Evolutionary conservation across 1,284 basidiomycete genomes (phyloP).

Genomic region (Cutaneotrichosporon sp.): DNA sequence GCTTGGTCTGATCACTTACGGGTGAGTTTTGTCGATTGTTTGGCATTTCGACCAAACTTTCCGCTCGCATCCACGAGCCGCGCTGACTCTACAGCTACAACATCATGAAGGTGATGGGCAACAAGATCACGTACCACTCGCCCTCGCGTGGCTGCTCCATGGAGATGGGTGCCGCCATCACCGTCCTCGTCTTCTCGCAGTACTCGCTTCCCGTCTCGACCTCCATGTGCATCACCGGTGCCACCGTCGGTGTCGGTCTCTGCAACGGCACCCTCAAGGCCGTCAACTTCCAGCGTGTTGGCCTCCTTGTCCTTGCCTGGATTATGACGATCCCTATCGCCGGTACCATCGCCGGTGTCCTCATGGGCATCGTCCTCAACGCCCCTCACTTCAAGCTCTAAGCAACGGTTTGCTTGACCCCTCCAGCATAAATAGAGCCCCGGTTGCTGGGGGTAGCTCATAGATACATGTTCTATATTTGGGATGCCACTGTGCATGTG

Average conservation of each 20-base stretch:
- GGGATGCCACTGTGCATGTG: not conserved
- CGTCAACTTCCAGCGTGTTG: slow-evolving; percentile 50
- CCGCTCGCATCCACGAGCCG: not conserved
- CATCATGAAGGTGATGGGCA: slow-evolving; percentile 55
- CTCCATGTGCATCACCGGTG: slow-evolving; percentile 57
- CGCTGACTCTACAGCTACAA: slow-evolving; percentile 19
- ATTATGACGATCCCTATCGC: slow-evolving; percentile 54
- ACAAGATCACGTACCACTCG: slow-evolving; percentile 56
- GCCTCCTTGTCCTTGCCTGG: slow-evolving; percentile 37
- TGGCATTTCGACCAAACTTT: not conserved
- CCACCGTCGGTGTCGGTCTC: slow-evolving; percentile 56
- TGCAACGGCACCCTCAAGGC: slow-evolving; percentile 53
- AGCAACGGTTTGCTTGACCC: not conserved
- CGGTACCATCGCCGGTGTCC: slow-evolving; percentile 48
- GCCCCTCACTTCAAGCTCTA: slow-evolving; percentile 45
- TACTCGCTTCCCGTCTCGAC: slow-evolving; percentile 54
- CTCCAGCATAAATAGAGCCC: not conserved
- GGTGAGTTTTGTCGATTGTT: slow-evolving; percentile 25
- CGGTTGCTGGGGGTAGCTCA: not conserved
- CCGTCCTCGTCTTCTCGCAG: slow-evolving; percentile 56
- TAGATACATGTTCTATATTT: not conserved
- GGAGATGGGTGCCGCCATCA: slow-evolving; percentile 56
- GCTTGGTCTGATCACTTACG: slow-evolving; percentile 56
- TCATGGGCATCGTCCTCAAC: slow-evolving; percentile 51
- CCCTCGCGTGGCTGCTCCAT: slow-evolving; percentile 57